Evolutionary conservation across 768 basidiomycete genomes (phyloP), one percentile per base, ranked within the genome.

Genomic region (Agrocybe praecox): DNA sequence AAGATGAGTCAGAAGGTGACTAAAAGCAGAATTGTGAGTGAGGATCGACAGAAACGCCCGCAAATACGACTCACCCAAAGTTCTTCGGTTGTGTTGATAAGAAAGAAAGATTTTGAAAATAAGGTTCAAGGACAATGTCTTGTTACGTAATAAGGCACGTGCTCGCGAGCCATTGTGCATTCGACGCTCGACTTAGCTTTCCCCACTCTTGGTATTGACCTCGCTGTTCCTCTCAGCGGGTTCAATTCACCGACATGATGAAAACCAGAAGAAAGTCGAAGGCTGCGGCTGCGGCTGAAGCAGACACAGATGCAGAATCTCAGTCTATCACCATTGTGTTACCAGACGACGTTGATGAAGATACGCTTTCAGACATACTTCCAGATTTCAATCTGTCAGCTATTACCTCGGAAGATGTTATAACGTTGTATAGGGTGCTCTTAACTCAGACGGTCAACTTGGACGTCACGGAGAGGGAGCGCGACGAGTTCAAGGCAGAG

Each of bases 1-100:
- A 46, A 40, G 78, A 80, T 79, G 86, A 89, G 87, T 86, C 82
- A 90, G 88, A 82, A 89, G 89, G 89, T 89, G 89, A 89, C 88
- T 89, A 58, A 32, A 32, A 42, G 33, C 22, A 26, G 40, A 48
- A 9, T 5, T 7, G 24, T 54, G 17, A 64, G 57, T 22, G 42
- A 48, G 54, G 55, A 40, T 42, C 24, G 23, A 32, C 34, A 58
- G 45, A 60, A 62, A 9, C 49, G 43, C 17, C n/a, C 29, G 42
- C 53, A 40, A 58, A 43, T 18, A 29, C 26, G 52, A 69, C 77
- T 65, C 60, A 79, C 78, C 79, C 76, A 80, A 79, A 78, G 76
- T 62, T 68, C 58, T 53, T 62, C 63, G 69, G 72, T 76, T 77
- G 70, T 79, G 76, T 78, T 74, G 74, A 74, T 67, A 62, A 46